Evolutionary conservation across 2,329 filamentous ascomycete genomes (phyloP), one percentile per base, ranked within the genome.

Genomic region (Xylariaceae sp.): DNA sequence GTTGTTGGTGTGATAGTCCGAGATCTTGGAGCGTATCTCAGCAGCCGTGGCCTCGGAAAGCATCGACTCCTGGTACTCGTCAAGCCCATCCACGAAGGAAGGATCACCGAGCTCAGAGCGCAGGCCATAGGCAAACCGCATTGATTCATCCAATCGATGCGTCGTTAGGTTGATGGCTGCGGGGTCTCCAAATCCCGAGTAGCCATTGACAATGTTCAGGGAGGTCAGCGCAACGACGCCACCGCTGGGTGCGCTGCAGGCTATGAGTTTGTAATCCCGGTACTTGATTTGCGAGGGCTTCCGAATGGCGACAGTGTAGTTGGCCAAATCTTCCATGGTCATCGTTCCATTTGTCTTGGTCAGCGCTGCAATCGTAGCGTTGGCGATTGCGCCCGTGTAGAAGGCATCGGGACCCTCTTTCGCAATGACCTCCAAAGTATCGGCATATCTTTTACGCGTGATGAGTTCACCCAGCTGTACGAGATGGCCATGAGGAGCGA

Each of bases 131-230:
- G 81, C 87, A 57, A 90, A 95, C 7, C 85, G 73, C 45, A 94
- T 85, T 2, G 87, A 84, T 68, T 95, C 89, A 49, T 91, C 82
- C n/a, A 95, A 66, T 0, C 84, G 73, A 59, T 95, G 89, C 0
- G 85, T 87, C 30, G 81, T 87, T 0, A 88, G 59, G 49, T 76
- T 74, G 36, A 68, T 66, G 2, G 69, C 64, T 1, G 68, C 64
- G 2, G 73, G 64, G 11, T 79, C 66, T 15, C 79, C 81, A 36
- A 91, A 81, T 17, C 70, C 71, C 0, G 76, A 66, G 55, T 89
- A 94, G 0, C 85, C 85, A 46, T 83, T 75, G 32, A 91, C 65
- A 18, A 83, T 85, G 43, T 93, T 94, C 53, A 95, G 64, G 0
- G 80, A 75, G n/a, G 79, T 79, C 45, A 90, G 65, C 0, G 81